Evolutionary conservation across 805 yeast genomes (phyloP).

Genomic region (Diddensiella santjacobensis): DNA sequence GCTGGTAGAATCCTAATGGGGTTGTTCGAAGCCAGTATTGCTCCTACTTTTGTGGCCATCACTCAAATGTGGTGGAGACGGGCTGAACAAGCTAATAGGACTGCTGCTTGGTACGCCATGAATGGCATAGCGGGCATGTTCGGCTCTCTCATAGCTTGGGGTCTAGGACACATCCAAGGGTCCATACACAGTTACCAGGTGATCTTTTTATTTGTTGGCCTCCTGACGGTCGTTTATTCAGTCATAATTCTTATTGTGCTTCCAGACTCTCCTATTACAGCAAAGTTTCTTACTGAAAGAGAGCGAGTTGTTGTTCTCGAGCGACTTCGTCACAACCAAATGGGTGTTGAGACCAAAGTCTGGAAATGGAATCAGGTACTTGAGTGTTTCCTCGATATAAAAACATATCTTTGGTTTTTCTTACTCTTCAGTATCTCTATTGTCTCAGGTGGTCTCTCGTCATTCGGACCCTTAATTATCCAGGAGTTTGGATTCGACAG

Average conservation of each 20-base stretch:
- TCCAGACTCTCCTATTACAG: constrained; percentile 22
- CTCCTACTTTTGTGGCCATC: constrained; percentile 55
- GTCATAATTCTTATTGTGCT: constrained; percentile 16
- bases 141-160: constrained; percentile 51
- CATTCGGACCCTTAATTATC: constrained; percentile 32
- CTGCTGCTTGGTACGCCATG: constrained; percentile 40
- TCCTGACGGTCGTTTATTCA: constrained; percentile 43
- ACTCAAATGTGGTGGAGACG: constrained; percentile 57
- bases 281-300: constrained; percentile 22
- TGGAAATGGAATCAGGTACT: constrained; percentile 42
- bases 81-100: constrained; percentile 43
- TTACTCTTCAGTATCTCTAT: constrained; percentile 30
- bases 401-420: constrained; percentile 33
- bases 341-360: constrained; percentile 42
- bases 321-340: constrained; percentile 33
- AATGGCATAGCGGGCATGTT: constrained; percentile 43
- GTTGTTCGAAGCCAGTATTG: constrained; percentile 48
- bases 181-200: constrained; percentile 44
- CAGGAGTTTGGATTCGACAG: constrained; percentile 32
- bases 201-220: constrained; percentile 52
- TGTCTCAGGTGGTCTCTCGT: constrained; percentile 34
- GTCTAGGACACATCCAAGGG: constrained; percentile 35
- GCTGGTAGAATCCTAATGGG: constrained; percentile 50
- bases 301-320: constrained; percentile 25
- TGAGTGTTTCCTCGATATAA: constrained; percentile 43